Base-by-base conservation (phyloP, 768 basidiomycete species). In the Lenzites betulinus region DNA sequence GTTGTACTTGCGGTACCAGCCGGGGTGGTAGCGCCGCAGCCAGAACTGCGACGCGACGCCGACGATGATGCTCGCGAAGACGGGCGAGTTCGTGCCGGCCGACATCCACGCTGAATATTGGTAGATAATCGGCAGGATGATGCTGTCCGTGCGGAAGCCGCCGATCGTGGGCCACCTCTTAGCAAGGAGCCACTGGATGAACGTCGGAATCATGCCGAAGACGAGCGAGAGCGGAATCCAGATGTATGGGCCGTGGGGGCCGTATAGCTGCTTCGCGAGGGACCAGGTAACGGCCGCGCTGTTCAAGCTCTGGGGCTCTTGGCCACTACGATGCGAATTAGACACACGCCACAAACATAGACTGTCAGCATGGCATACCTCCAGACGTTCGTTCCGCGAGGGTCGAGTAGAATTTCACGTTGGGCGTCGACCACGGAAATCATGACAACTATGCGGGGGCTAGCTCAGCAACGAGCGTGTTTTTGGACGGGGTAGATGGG, bases 1-100 rank as follows among this genome's bases (percentile, higher is more conserved):
- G 67, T 88, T 87, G 70, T 86, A 86, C 65, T 77, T 76, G 66
- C 81, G 80, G 72, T 86, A 90, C 87, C 87, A 90, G 15, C 79
- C 79, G 1, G 88, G 84, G 58, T 85, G 75, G 60, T 81, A 79
- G 39, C 72, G 78, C 35, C 86, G 75, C 22, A 88, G 65, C 82
- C 83, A 88, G 25, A 73, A 60, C 64, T 80, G 80, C 5, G 79
- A 81, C 56, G 80, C 75, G 22, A 79, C 71, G 20, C 78, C 79
- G 33, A 81, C 62, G 28, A 70, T 63, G 69, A 81, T 78, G 2
- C 75, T 75, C 43, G 64, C 75, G 66, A 78, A 76, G 11, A 82
- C 73, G 3, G 77, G 78, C 18, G 78, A 80, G 73, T 84, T 86
- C 66, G 83, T 82, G n/a, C 84, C 84, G 39, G 79, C 78, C 61